Evolutionary conservation across 495 filamentous ascomycete genomes (phyloP).

Genomic region (Daldinia bambusicola): DNA sequence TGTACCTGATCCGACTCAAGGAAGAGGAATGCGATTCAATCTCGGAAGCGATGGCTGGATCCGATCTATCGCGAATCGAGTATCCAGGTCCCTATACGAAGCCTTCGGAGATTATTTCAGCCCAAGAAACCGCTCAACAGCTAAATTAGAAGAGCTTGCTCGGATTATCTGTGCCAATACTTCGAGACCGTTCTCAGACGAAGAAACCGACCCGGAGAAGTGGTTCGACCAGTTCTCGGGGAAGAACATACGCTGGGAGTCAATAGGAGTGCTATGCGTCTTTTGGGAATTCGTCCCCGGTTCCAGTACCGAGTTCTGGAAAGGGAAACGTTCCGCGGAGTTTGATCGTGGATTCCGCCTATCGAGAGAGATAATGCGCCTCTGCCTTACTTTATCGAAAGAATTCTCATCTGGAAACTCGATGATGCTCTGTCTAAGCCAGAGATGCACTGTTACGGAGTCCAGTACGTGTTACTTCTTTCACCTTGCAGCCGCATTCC

Average conservation of each 20-base stretch:
- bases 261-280: constrained; percentile 63
- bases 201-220: constrained; percentile 51
- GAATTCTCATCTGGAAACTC: constrained; percentile 60
- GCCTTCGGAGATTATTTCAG: constrained; percentile 38
- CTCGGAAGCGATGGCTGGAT: constrained; percentile 40
- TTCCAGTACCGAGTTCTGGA: constrained; percentile 10
- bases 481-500: background rate
- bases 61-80: constrained; percentile 23
- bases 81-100: constrained; percentile 28
- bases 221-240: constrained; percentile 59
- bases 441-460: constrained; percentile 56
- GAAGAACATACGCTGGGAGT: constrained; percentile 67
- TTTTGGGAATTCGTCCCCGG: constrained; percentile 50
- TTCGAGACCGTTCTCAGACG: constrained; percentile 34
- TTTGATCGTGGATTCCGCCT: constrained; percentile 45
- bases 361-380: constrained; percentile 54
- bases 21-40: constrained; percentile 46
- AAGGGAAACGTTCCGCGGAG: constrained; percentile 25
- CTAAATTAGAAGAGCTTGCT: constrained; percentile 40
- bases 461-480: constrained; percentile 40
- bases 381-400: constrained; percentile 60
- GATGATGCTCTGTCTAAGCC: constrained; percentile 58
- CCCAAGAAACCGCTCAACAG: constrained; percentile 6
- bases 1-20: constrained; percentile 52
- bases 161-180: constrained; percentile 43